A percentile compares a stretch with the other conserved stretches of the same genome.
Evolutionary conservation across 2,329 filamentous ascomycete species (phyloP).

Genomic region (Chaetomiaceae sp.): DNA sequence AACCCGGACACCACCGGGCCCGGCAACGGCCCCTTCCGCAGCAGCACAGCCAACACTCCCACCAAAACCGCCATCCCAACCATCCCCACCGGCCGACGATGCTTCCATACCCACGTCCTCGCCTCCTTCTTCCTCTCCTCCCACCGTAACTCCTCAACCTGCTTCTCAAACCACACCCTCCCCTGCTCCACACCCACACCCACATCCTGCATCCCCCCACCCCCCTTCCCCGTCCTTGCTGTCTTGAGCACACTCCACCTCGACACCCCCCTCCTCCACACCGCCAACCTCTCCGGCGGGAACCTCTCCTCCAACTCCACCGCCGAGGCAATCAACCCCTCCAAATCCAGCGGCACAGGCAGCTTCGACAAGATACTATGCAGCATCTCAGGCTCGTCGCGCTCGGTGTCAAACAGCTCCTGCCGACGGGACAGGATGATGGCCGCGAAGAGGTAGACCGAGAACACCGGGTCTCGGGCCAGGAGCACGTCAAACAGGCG

Average conservation of each 20-base stretch:
- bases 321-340: constrained; percentile 66
- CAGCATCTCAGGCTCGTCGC: constrained; percentile 86
- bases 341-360: constrained; percentile 74
- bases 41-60: constrained; percentile 63
- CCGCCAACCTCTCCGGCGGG: constrained; percentile 68
- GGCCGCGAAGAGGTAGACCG: constrained; percentile 86
- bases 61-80: constrained; percentile 63
- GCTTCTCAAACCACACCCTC: constrained; percentile 61
- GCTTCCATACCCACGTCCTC: constrained; percentile 52
- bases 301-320: constrained; percentile 57
- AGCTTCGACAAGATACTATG: constrained; percentile 85
- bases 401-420: constrained; percentile 79
- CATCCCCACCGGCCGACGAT: constrained; percentile 60
- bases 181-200: constrained; percentile 53
- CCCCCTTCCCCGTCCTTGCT: constrained; percentile 56
- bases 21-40: constrained; percentile 42
- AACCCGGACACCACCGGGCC: constrained; percentile 12
- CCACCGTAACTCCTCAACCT: constrained; percentile 67
- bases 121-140: constrained; percentile 54
- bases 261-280: constrained; percentile 68
- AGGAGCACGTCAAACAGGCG: constrained; percentile 90
- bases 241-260: constrained; percentile 76
- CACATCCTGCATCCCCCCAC: constrained; percentile 54
- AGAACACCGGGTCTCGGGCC: constrained; percentile 80
- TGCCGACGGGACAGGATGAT: constrained; percentile 75